A percentile compares a stretch with the other conserved stretches of the same genome.
Conservation (phyloP, 345 rosid genomes). For the Lenwebbia sp. region DNA sequence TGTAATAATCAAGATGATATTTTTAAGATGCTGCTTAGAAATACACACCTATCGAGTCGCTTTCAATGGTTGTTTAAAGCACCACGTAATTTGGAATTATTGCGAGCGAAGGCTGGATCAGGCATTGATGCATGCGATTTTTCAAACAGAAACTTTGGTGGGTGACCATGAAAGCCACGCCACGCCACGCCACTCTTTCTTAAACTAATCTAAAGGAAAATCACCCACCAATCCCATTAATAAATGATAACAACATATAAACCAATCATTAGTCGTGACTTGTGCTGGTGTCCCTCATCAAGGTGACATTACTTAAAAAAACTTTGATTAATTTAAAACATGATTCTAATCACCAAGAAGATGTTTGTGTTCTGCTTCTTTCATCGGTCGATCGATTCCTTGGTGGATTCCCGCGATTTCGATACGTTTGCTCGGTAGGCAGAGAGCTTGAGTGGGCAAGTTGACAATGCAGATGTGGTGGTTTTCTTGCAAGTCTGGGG, state of each 20-base stretch:
- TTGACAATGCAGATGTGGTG: neutral
- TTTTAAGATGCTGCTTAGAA: neutral
- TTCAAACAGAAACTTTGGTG: neutral
- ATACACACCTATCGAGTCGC: neutral
- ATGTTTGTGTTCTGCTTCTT: neutral
- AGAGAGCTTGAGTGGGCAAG: neutral
- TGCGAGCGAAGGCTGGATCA: neutral
- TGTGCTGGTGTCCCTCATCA: neutral
- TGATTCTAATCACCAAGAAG: neutral
- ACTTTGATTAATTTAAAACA: neutral
- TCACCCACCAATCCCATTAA: neutral
- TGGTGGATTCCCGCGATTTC: neutral
- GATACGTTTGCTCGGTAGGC: neutral
- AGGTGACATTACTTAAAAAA: neutral
- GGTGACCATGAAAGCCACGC: neutral
- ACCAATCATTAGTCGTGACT: neutral
- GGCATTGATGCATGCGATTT: neutral
- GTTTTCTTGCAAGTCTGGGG: neutral
- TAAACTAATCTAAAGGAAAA: neutral
- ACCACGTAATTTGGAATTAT: neutral
- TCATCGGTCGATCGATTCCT: neutral
- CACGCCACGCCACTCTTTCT: neutral
- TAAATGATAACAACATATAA: neutral
- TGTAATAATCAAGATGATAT: neutral
- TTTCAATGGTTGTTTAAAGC: neutral